Evolutionary conservation across 1,284 basidiomycete species (phyloP), one percentile per base, ranked within the genome.

Genomic region (Microbotryum lychnidis-dioicae): DNA sequence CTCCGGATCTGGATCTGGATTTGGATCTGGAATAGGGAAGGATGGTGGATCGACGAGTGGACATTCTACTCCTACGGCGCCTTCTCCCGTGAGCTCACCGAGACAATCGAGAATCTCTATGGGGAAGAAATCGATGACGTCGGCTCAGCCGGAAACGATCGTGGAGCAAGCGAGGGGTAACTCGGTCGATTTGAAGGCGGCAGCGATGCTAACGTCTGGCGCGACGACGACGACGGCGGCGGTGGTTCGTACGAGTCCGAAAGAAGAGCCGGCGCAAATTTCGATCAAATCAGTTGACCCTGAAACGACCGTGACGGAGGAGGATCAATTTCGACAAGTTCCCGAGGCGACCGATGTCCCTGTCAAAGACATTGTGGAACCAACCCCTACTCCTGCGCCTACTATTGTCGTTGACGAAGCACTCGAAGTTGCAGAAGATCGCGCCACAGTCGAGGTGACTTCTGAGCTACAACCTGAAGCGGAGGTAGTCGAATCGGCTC

Each of bases 131-230:
- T 12, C 25, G 49, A 27, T 7, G 18, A 33, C n/a, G 18, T n/a
- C 27, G 48, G 45, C 5, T 12, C 52, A 56, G 6, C 49, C 51
- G 20, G 25, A 45, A 18, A 54, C 42, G 18, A 54, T 56, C 48
- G 27, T 48, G 8, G 33, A 56, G 4, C 56, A 56, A 7, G 56
- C 61, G 6, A 58, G 56, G 29, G 53, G 56, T 1, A 54, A 50
- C 27, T 65, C 48, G 48, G n/a, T 27, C 10, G 29, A 51, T 14
- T 31, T 29, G n/a, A 44, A 50, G 12, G 48, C 37, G 3, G 1
- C 48, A 21, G 4, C 33, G 10, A 21, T 29, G 23, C 10, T 21
- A 20, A 6, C 20, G n/a, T 7, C 10, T 6, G 21, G 6, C 23
- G 27, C 10, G 48, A 23, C 21, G 16, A 33, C 20, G 25, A 25